Percentiles rank a stretch among this genome's conserved stretches.
Evolutionary conservation across 2,329 filamentous ascomycete species (phyloP).

Genomic region (Verticillium dahliae): DNA sequence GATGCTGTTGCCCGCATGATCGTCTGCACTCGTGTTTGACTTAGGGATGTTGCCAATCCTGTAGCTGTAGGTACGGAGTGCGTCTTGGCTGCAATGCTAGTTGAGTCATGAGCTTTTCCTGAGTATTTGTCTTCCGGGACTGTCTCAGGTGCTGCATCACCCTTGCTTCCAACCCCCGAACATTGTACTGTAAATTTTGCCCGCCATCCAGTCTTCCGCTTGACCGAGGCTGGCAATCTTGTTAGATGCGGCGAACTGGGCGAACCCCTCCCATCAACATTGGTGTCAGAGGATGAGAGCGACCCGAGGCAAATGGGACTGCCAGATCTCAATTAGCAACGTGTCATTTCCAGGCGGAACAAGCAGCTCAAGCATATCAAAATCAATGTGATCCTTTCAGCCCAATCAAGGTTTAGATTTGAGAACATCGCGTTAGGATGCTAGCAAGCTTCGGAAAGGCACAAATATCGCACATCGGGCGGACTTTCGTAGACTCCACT

Average conservation of each 20-base stretch:
- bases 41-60: neutral
- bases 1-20: neutral
- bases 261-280: neutral
- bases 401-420: neutral
- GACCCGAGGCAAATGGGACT: slow-evolving; percentile 27
- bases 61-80: neutral
- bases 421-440: neutral
- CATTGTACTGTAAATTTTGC: neutral
- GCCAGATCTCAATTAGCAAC: neutral
- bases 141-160: neutral
- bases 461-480: too few species aligned
- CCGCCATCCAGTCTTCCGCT: neutral
- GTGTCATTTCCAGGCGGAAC: neutral
- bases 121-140: neutral
- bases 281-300: slow-evolving; percentile 13
- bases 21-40: neutral
- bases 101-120: neutral
- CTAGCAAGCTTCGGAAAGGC: neutral
- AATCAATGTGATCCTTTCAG: neutral
- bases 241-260: neutral
- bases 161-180: neutral
- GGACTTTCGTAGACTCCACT: too few species aligned
- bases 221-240: neutral
- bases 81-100: neutral
- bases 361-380: neutral